These are phyloP conservation scores for Rhizopus arrhizus DNA, from an alignment of 371 early-diverging fungal species.

Conservation along the genomic window DNA sequence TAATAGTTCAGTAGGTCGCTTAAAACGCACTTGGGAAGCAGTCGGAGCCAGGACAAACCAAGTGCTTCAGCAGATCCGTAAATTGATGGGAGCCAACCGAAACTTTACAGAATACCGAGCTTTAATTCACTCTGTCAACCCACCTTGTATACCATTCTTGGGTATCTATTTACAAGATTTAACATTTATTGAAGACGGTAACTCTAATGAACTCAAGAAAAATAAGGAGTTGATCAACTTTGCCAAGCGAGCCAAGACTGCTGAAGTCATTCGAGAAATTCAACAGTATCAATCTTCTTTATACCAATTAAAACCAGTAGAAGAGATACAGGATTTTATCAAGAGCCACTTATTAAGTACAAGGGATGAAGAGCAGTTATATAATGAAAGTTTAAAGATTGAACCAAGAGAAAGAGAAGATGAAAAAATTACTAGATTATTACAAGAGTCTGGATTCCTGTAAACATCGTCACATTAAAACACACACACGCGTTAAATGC, in stretches of 20 bases:
- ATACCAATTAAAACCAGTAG: slow-evolving; percentile 78
- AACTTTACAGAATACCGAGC: slow-evolving; percentile 90
- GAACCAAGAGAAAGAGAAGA: slow-evolving; percentile 92
- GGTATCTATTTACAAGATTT: slow-evolving; percentile 91
- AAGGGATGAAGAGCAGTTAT: slow-evolving; percentile 62
- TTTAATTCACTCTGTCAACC: slow-evolving; percentile 81
- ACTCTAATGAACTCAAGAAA: slow-evolving; percentile 64
- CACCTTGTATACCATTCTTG: slow-evolving; percentile 93
- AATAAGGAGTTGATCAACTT: slow-evolving; percentile 85
- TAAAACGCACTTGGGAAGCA: slow-evolving; percentile 83
- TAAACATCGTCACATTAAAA: slow-evolving; percentile 33
- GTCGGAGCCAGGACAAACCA: slow-evolving; percentile 53
- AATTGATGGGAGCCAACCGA: slow-evolving; percentile 79
- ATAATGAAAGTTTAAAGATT: slow-evolving; percentile 75
- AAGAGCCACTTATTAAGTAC: slow-evolving; percentile 51
- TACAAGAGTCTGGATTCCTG: slow-evolving; percentile 87
- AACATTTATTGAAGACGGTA: slow-evolving; percentile 94
- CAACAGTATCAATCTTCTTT: slow-evolving; percentile 89
- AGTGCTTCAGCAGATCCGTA: slow-evolving; percentile 51
- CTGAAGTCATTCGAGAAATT: slow-evolving; percentile 90
- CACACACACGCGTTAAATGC: not conserved
- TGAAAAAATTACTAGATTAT: slow-evolving; percentile 83
- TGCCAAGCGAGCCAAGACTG: slow-evolving; percentile 85
- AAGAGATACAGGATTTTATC: slow-evolving; percentile 85
- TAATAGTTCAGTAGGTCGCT: slow-evolving; percentile 85